These are phyloP conservation scores for Hyparrhenia diplandra DNA, from an alignment of 176 grass and related monocot genomes.

Conservation along the genomic window DNA sequence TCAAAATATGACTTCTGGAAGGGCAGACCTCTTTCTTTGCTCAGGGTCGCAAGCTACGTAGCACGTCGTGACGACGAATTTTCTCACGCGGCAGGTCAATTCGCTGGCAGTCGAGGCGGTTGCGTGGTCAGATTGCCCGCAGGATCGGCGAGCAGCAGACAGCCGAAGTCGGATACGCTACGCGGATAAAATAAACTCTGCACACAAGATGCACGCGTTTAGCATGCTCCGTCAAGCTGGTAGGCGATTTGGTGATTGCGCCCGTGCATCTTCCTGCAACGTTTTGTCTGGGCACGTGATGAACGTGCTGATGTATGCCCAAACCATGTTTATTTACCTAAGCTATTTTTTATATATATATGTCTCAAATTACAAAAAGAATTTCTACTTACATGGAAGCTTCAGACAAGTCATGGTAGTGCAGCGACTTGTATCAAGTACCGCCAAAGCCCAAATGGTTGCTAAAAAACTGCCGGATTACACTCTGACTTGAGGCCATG, in stretches of 20 bases:
- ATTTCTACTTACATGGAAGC: not conserved
- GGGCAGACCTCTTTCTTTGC: not conserved
- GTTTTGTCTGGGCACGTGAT: not conserved
- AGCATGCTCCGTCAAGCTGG: not conserved
- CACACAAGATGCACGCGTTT: not conserved
- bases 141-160: not conserved
- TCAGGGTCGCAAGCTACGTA: not conserved
- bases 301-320: not conserved
- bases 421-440: not conserved
- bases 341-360: not conserved
- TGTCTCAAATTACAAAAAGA: not conserved
- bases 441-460: not conserved
- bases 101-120: not conserved
- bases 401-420: not conserved
- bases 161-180: no score
- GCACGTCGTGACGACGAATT: not conserved
- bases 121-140: not conserved
- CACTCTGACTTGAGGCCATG: not conserved
- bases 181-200: no score
- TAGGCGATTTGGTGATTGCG: not conserved
- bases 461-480: not conserved
- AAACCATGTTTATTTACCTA: not conserved
- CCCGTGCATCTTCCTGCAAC: not conserved
- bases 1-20: not conserved
- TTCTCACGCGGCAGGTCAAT: not conserved